Percentiles rank a stretch among this genome's conserved stretches.
Evolutionary conservation across 257 asterid genomes (phyloP).

Genomic region (Solanum microdontum): DNA sequence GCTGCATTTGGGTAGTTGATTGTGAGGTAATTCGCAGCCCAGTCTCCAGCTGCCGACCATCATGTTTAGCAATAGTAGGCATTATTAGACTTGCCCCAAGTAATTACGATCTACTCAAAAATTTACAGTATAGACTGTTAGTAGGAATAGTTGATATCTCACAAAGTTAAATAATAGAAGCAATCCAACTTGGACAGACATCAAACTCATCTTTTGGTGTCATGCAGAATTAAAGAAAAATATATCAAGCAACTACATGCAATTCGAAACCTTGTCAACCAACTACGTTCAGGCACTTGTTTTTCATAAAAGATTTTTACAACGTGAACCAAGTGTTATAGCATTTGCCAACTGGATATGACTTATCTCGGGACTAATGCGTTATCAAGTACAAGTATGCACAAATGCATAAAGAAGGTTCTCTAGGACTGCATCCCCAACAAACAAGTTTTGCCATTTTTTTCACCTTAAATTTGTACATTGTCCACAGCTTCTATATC

Average conservation of each 20-base stretch:
- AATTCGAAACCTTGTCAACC: neutral
- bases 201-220: neutral
- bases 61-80: conserved; percentile 55
- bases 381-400: neutral
- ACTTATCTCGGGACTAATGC: neutral
- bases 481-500: neutral
- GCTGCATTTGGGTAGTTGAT: conserved; percentile 34
- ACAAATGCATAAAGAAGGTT: neutral
- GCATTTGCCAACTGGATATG: neutral
- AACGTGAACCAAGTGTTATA: neutral
- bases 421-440: neutral
- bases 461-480: neutral
- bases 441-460: neutral
- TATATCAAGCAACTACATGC: neutral
- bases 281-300: neutral
- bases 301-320: neutral
- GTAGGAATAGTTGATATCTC: neutral
- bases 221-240: neutral
- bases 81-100: conserved; percentile 31
- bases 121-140: conserved; percentile 5
- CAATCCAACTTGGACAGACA: neutral
- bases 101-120: conserved; percentile 14
- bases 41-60: conserved; percentile 30
- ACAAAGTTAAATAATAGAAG: neutral
- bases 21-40: conserved; percentile 26